phyloP scores from a whole-genome alignment of 1,139 yeast species.

The Pichiaceae sp. region DNA sequence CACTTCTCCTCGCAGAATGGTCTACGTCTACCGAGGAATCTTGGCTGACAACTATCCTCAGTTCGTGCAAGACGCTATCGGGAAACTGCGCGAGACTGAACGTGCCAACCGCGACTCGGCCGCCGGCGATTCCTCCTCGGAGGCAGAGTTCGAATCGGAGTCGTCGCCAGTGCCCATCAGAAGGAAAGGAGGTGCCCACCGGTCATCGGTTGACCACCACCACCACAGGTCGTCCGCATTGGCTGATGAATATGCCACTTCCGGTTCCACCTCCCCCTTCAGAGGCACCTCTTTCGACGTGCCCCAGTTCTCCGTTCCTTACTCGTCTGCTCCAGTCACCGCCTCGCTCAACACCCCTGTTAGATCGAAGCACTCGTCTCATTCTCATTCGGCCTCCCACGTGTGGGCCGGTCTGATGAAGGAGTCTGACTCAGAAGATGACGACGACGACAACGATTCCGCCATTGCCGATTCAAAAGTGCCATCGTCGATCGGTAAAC shows the following conservation, averaged over 20 bases:
- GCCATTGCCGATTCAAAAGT: slow-evolving; percentile 22
- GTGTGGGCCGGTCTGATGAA: slow-evolving; percentile 6
- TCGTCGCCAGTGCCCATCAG: neutral
- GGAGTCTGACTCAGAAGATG: slow-evolving; percentile 27
- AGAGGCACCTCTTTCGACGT: slow-evolving; percentile 27
- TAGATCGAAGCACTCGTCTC: slow-evolving; percentile 3
- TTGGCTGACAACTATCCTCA: slow-evolving; percentile 63
- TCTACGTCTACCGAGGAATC: slow-evolving; percentile 72
- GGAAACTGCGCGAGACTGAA: slow-evolving; percentile 24
- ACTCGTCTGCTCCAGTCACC: slow-evolving; percentile 69
- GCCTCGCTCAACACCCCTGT: slow-evolving; percentile 37
- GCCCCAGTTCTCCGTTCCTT: slow-evolving; percentile 56
- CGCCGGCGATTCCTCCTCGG: neutral
- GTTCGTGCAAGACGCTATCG: slow-evolving; percentile 51
- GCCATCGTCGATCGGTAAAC: slow-evolving; percentile 30
- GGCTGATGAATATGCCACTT: slow-evolving; percentile 2
- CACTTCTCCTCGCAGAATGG: slow-evolving; percentile 83
- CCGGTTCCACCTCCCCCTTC: slow-evolving; percentile 29
- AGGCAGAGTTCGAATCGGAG: neutral
- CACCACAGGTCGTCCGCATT: slow-evolving; percentile 2
- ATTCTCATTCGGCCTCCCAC: neutral
- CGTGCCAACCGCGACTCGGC: slow-evolving; percentile 2
- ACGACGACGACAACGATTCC: slow-evolving; percentile 13
- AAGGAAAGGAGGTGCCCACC: neutral
- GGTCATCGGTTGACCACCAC: neutral